These are phyloP conservation scores for Cladorrhinum samala DNA, from an alignment of 495 filamentous ascomycete species.

Conservation along the genomic window DNA sequence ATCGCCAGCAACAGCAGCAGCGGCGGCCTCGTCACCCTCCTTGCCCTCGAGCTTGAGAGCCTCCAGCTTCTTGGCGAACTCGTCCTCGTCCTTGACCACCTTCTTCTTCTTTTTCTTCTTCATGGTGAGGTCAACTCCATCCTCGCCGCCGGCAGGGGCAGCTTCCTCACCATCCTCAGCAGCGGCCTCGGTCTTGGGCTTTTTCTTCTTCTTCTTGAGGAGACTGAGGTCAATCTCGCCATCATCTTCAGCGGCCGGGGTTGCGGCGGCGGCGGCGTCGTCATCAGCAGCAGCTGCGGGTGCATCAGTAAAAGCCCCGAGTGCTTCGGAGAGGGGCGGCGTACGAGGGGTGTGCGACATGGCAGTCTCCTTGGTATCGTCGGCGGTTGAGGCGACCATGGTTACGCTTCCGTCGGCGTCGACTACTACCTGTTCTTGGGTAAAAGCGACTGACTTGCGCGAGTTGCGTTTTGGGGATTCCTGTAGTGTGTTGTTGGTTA, in stretches of 20 bases:
- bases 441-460: conserved; percentile 89
- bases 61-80: conserved; percentile 53
- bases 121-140: conserved; percentile 55
- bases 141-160: conserved; percentile 22
- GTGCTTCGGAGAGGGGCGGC: conserved; percentile 46
- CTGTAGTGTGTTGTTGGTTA: conserved; percentile 32
- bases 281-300: conserved; percentile 56
- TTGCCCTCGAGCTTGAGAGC: conserved; percentile 77
- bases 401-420: conserved; percentile 78
- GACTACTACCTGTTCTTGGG: conserved; percentile 74
- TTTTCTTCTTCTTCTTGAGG: conserved; percentile 72
- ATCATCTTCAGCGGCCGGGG: conserved; percentile 22
- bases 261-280: conserved; percentile 54
- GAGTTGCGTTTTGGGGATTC: conserved; percentile 43
- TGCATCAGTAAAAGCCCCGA: conserved; percentile 45
- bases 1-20: conserved; percentile 35
- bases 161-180: conserved; percentile 47
- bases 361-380: conserved; percentile 62
- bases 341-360: conserved; percentile 62
- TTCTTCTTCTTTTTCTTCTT: conserved; percentile 99
- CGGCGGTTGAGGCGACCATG: conserved; percentile 53
- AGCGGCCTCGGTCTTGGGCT: conserved; percentile 68
- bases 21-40: conserved; percentile 43
- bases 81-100: conserved; percentile 57
- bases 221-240: conserved; percentile 41